Percentiles rank a stretch among this genome's conserved stretches.
These are phyloP conservation scores for Penicillium canariense DNA, from an alignment of 495 filamentous ascomycete genomes.

Conservation along the genomic window DNA sequence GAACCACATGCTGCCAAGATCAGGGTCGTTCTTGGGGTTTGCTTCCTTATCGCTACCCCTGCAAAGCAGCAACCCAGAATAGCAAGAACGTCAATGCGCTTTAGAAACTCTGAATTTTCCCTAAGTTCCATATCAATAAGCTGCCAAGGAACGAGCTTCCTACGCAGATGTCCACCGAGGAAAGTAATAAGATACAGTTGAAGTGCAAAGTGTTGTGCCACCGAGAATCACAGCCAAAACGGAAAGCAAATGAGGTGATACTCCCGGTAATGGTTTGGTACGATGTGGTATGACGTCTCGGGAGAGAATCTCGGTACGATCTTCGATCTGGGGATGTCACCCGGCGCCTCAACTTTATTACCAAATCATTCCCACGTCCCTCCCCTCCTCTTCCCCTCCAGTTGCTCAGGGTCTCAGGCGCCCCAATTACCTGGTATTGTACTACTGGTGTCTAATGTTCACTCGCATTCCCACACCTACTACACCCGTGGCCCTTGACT, in stretches of 20 bases:
- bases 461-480: background rate
- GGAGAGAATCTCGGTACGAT: conserved; percentile 1
- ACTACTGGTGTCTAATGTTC: conserved; percentile 1
- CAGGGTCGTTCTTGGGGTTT: too few relatives aligned
- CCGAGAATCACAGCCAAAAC: too few relatives aligned
- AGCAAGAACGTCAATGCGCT: too few relatives aligned
- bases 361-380: background rate
- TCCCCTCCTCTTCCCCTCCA: background rate
- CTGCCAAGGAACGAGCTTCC: too few relatives aligned
- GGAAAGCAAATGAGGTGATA: background rate
- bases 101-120: too few relatives aligned
- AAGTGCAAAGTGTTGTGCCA: too few relatives aligned
- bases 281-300: conserved; percentile 11
- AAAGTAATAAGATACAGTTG: too few relatives aligned
- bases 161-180: too few relatives aligned
- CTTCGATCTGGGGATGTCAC: background rate
- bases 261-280: background rate
- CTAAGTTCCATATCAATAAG: too few relatives aligned
- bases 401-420: background rate
- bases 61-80: too few relatives aligned
- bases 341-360: background rate
- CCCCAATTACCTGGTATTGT: background rate
- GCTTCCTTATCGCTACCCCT: too few relatives aligned
- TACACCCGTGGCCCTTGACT: conserved; percentile 14
- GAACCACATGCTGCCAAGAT: too few relatives aligned